Evolutionary conservation across 495 filamentous ascomycete species (phyloP).

Genomic region (Lasiosphaeria hispida): DNA sequence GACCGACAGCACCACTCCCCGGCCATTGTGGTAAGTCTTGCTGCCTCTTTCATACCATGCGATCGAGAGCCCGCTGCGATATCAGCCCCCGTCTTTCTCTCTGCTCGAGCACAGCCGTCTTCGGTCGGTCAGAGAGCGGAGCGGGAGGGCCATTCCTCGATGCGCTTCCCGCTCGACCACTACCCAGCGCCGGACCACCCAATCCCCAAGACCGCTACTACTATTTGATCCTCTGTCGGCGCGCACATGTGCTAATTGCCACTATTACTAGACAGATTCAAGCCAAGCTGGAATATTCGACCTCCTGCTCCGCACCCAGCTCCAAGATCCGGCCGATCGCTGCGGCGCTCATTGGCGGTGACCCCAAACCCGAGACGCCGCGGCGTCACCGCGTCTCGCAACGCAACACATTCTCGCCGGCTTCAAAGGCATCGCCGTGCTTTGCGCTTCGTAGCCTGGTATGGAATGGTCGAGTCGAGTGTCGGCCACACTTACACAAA

Average conservation of each 20-base stretch:
- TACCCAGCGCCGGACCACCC: not conserved
- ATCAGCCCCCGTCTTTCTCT: conserved; percentile 19
- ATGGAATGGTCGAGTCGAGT: conserved; percentile 17
- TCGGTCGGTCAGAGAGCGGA: not conserved
- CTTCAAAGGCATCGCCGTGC: not conserved
- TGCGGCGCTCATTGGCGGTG: conserved; percentile 23
- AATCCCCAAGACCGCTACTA: not conserved
- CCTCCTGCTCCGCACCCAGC: not conserved
- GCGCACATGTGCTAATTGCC: conserved; percentile 7
- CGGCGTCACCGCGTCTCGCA: conserved; percentile 14
- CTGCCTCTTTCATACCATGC: conserved; percentile 33
- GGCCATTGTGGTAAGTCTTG: conserved; percentile 38
- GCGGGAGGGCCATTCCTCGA: conserved; percentile 8
- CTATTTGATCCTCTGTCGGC: not conserved
- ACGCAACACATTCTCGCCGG: not conserved
- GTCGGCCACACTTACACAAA: conserved; percentile 8
- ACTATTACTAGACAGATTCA: conserved; percentile 4
- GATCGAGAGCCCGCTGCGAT: conserved; percentile 29
- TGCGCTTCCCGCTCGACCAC: conserved; percentile 10
- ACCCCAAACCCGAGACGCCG: conserved; percentile 16
- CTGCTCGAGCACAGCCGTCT: not conserved
- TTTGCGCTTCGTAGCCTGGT: conserved; percentile 9
- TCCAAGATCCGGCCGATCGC: conserved; percentile 7
- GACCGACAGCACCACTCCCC: conserved; percentile 34
- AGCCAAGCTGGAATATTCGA: not conserved